phyloP scores from a whole-genome alignment of 2,329 filamentous ascomycete species.

The Emmonsiellopsis sp. region DNA sequence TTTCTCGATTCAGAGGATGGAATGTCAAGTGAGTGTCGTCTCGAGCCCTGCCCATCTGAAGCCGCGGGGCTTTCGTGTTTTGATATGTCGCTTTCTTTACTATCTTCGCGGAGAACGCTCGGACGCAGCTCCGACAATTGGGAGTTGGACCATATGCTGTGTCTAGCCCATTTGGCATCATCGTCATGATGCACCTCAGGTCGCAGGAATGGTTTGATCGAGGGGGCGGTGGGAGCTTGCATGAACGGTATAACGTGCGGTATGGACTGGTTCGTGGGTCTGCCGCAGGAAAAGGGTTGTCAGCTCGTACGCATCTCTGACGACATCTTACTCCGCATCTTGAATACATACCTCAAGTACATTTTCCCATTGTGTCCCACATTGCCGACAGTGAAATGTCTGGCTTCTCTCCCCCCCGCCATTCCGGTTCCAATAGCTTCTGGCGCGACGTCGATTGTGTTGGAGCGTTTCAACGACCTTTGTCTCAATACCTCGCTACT shows the following conservation, averaged over 20 bases:
- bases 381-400: slow-evolving; percentile 70
- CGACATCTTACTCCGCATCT: not conserved
- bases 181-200: slow-evolving; percentile 20
- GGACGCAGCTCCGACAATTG: slow-evolving; percentile 31
- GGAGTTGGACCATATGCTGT: slow-evolving; percentile 31
- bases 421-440: slow-evolving; percentile 53
- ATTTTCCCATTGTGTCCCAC: slow-evolving; percentile 76
- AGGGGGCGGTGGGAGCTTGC: slow-evolving; percentile 46
- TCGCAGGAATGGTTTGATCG: slow-evolving; percentile 46
- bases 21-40: slow-evolving; percentile 64
- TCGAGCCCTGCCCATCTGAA: slow-evolving; percentile 21
- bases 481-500: slow-evolving; percentile 42
- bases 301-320: slow-evolving; percentile 6
- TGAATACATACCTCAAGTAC: slow-evolving; percentile 59
- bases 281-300: slow-evolving; percentile 16
- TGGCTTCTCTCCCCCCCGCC: slow-evolving; percentile 53
- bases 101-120: slow-evolving; percentile 16
- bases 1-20: slow-evolving; percentile 31
- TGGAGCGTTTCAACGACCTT: slow-evolving; percentile 30
- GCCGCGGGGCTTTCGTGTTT: slow-evolving; percentile 13
- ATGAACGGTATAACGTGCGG: slow-evolving; percentile 23
- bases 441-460: slow-evolving; percentile 47
- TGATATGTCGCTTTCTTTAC: slow-evolving; percentile 16
- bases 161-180: slow-evolving; percentile 23
- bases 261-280: slow-evolving; percentile 27